A percentile compares a stretch with the other conserved stretches of the same genome.
These are phyloP conservation scores for Lotmaria passim DNA, from an alignment of 208 protist species.

Conservation along the genomic window DNA sequence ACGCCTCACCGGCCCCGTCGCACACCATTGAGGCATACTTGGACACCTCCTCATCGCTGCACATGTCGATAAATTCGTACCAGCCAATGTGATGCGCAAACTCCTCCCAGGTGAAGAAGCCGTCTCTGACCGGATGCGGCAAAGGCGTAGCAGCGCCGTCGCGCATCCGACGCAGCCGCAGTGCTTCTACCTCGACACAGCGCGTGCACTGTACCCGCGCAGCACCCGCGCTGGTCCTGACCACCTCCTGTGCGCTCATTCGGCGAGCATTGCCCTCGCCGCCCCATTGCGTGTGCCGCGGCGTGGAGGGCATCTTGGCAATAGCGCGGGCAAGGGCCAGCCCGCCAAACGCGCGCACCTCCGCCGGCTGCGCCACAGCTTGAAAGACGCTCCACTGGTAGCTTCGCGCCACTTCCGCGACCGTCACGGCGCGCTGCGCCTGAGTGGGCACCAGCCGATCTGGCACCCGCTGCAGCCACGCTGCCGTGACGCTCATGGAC, in stretches of 20 bases:
- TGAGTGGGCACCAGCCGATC: slow-evolving; percentile 4
- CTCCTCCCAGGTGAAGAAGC: slow-evolving; percentile 71
- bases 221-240: neutral
- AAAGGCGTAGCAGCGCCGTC: slow-evolving; percentile 54
- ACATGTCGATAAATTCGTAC: slow-evolving; percentile 72
- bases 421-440: slow-evolving; percentile 16
- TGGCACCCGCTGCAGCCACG: slow-evolving; percentile 20
- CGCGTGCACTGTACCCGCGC: slow-evolving; percentile 43
- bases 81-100: slow-evolving; percentile 78
- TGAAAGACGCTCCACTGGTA: slow-evolving; percentile 21
- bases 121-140: slow-evolving; percentile 57
- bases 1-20: slow-evolving; percentile 38
- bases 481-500: neutral
- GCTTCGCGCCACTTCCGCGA: slow-evolving; percentile 30
- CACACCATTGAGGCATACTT: slow-evolving; percentile 42
- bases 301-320: slow-evolving; percentile 22
- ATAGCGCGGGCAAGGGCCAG: slow-evolving; percentile 17
- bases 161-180: slow-evolving; percentile 46
- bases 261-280: neutral
- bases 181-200: slow-evolving; percentile 62
- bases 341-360: slow-evolving; percentile 31
- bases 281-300: slow-evolving; percentile 10
- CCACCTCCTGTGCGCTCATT: slow-evolving; percentile 6
- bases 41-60: slow-evolving; percentile 56
- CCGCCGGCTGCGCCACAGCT: slow-evolving; percentile 19